A percentile compares a stretch with the other conserved stretches of the same genome.
phyloP scores from a whole-genome alignment of 2,329 filamentous ascomycete genomes.

The Curvularia spicifera region DNA sequence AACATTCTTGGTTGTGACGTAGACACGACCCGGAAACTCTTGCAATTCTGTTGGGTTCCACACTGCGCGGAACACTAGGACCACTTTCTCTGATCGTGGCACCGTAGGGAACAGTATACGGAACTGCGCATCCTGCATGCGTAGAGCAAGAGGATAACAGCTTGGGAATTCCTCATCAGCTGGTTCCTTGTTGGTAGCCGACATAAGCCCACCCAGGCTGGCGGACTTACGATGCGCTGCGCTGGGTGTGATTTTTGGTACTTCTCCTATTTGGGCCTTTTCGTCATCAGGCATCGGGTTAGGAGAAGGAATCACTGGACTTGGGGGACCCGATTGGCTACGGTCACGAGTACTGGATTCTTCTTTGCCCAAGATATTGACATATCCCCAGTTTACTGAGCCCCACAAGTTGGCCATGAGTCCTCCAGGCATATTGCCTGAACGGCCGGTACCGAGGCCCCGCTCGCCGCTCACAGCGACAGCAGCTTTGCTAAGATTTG shows the following conservation, averaged over 20 bases:
- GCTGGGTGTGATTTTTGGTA: slow-evolving; percentile 21
- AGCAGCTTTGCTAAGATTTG: slow-evolving; percentile 84
- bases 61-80: slow-evolving; percentile 90
- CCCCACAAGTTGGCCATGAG: slow-evolving; percentile 96
- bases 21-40: slow-evolving; percentile 83
- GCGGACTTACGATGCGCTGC: slow-evolving; percentile 62
- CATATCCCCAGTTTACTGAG: slow-evolving; percentile 78
- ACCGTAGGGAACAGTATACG: slow-evolving; percentile 86
- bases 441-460: slow-evolving; percentile 66
- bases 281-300: slow-evolving; percentile 29
- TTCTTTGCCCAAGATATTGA: slow-evolving; percentile 66
- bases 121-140: slow-evolving; percentile 91
- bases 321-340: slow-evolving; percentile 45
- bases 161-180: slow-evolving; percentile 63
- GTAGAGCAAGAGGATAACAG: slow-evolving; percentile 82
- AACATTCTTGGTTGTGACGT: slow-evolving; percentile 83
- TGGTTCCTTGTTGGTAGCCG: slow-evolving; percentile 23
- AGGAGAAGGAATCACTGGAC: slow-evolving; percentile 36
- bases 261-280: slow-evolving; percentile 18
- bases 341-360: slow-evolving; percentile 46
- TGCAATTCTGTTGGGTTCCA: slow-evolving; percentile 81
- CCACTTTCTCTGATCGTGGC: slow-evolving; percentile 76
- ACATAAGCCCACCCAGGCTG: slow-evolving; percentile 56
- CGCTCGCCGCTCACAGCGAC: slow-evolving; percentile 81
- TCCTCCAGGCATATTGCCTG: slow-evolving; percentile 76